Conservation (phyloP, 2,329 filamentous ascomycete genomes). For the Talaromyces amestolkiae region DNA sequence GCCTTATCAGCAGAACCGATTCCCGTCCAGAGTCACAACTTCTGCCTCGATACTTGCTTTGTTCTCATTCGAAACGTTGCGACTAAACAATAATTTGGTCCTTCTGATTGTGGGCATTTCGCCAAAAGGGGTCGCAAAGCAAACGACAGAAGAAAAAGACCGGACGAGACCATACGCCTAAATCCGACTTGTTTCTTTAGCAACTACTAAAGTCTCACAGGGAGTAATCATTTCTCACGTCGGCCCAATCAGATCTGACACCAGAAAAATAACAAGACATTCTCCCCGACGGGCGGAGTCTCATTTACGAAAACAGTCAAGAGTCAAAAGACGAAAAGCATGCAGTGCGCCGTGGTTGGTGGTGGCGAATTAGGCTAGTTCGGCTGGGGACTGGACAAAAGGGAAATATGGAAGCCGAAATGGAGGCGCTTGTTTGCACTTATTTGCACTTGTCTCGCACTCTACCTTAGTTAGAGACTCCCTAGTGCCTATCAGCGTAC, state of each 20-base stretch:
- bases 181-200: background rate
- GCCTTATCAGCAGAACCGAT: slow-evolving; percentile 2
- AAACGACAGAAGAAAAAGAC: background rate
- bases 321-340: background rate
- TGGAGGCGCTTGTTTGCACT: background rate
- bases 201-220: background rate
- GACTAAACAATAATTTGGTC: background rate
- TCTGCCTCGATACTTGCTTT: background rate
- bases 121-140: background rate
- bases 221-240: background rate
- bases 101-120: no score
- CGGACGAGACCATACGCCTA: slow-evolving; percentile 2
- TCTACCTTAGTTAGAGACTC: background rate
- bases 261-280: background rate
- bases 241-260: slow-evolving; percentile 1
- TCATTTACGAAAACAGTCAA: slow-evolving; percentile 2
- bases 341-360: slow-evolving; percentile 8
- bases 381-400: background rate
- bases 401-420: background rate
- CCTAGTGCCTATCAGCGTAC: background rate
- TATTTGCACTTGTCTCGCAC: background rate
- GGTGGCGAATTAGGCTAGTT: slow-evolving; percentile 16
- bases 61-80: background rate
- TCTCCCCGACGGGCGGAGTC: slow-evolving; percentile 3
- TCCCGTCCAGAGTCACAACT: background rate